Conservation (phyloP, 805 yeast species). For the Candida germanica region DNA sequence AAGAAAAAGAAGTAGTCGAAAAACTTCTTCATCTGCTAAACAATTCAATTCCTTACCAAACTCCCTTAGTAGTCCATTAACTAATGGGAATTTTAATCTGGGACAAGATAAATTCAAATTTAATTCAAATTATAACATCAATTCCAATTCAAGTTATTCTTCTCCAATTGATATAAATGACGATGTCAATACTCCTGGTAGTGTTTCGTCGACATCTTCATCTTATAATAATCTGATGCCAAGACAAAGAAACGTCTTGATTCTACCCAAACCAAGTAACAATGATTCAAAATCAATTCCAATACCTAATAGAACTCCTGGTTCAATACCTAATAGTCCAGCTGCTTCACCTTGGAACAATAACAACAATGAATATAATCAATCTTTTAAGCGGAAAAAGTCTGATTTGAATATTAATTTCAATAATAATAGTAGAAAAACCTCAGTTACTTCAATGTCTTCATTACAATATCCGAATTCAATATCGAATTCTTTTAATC, state of each 20-base stretch:
- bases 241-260: slow-evolving; percentile 37
- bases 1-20: slow-evolving; percentile 52
- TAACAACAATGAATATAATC: slow-evolving; percentile 17
- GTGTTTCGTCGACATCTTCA: slow-evolving; percentile 5
- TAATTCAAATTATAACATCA: background rate
- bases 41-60: slow-evolving; percentile 12
- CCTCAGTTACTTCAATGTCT: slow-evolving; percentile 12
- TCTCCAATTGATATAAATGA: slow-evolving; percentile 7
- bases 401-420: slow-evolving; percentile 26
- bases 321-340: slow-evolving; percentile 18
- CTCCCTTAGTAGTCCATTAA: slow-evolving; percentile 1
- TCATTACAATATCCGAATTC: slow-evolving; percentile 9
- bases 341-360: slow-evolving; percentile 17
- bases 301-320: slow-evolving; percentile 20
- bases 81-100: slow-evolving; percentile 1
- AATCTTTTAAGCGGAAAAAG: slow-evolving; percentile 42
- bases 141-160: slow-evolving; percentile 7
- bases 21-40: slow-evolving; percentile 8
- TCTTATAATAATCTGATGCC: slow-evolving; percentile 3
- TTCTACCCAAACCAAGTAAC: slow-evolving; percentile 37
- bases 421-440: slow-evolving; percentile 8
- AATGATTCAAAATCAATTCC: slow-evolving; percentile 26
- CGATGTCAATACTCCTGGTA: slow-evolving; percentile 7
- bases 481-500: slow-evolving; percentile 5
- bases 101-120: background rate